Evolutionary conservation across 176 grass and related monocot species (phyloP).

Genomic region (Paspalum vaginatum): DNA sequence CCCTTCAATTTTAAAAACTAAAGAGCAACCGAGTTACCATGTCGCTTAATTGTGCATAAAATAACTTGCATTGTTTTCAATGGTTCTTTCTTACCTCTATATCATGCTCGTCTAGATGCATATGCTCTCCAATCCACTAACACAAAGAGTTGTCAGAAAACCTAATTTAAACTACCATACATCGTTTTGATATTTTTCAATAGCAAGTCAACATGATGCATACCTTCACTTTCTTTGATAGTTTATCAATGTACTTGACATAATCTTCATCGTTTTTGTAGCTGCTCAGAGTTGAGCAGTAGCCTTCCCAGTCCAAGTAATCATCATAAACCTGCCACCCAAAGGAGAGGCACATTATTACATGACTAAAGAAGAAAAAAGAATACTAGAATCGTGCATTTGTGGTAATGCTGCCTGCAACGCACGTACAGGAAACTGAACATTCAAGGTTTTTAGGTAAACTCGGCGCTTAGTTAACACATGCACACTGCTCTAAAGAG

Average conservation of each 20-base stretch:
- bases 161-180: neutral
- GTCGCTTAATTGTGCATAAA: neutral
- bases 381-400: neutral
- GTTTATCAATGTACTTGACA: slow-evolving; percentile 28
- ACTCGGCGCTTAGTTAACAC: neutral
- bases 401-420: neutral
- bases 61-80: slow-evolving; percentile 3
- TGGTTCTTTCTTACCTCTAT: neutral
- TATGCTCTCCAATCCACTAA: slow-evolving; percentile 14
- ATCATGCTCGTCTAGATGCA: neutral
- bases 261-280: slow-evolving; percentile 22
- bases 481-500: neutral
- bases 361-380: neutral
- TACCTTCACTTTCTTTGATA: slow-evolving; percentile 36
- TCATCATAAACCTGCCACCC: neutral
- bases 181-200: neutral
- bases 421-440: neutral
- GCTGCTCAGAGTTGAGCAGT: neutral
- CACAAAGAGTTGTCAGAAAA: neutral
- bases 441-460: neutral
- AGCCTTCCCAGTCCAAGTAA: neutral
- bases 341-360: slow-evolving; percentile 10
- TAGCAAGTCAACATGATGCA: neutral
- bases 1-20: neutral
- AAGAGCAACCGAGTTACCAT: slow-evolving; percentile 23